Evolutionary conservation across 129 eudicot species (phyloP).

Genomic region (Centaurea solstitialis): DNA sequence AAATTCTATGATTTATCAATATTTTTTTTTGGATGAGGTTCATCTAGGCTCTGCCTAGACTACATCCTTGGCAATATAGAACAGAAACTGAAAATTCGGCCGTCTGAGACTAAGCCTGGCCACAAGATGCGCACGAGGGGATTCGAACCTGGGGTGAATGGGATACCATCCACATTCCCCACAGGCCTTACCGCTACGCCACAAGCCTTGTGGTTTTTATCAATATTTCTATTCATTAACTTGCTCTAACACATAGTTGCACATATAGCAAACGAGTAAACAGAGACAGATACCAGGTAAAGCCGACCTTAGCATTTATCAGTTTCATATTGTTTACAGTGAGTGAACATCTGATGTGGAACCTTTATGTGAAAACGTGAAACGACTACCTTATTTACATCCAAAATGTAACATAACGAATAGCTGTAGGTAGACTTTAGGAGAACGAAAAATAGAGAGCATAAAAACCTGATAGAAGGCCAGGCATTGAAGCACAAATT

Average conservation of each 20-base stretch:
- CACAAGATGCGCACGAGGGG: too few species aligned
- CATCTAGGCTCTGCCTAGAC: too few species aligned
- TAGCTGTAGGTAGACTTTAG: neutral
- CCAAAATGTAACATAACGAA: neutral
- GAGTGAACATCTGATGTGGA: neutral
- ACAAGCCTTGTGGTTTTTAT: too few species aligned
- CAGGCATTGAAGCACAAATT: conserved; percentile 90
- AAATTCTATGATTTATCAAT: neutral
- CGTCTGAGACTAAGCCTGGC: too few species aligned
- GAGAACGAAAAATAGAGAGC: neutral
- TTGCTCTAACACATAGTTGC: neutral
- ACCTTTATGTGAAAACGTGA: neutral
- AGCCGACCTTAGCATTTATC: neutral
- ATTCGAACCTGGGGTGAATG: too few species aligned
- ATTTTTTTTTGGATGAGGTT: too few species aligned
- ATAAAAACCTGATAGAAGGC: conserved; percentile 90
- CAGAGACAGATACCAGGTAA: conserved; percentile 5
- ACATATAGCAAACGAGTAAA: neutral
- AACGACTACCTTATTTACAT: conserved; percentile 14
- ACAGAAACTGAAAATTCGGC: too few species aligned
- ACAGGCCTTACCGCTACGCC: too few species aligned
- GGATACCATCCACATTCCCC: too few species aligned
- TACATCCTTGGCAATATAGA: too few species aligned
- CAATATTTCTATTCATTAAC: too few species aligned
- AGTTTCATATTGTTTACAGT: conserved; percentile 8